These are phyloP conservation scores for Auxenochlorella pyrenoidosa DNA, from an alignment of 139 green algal species.

Conservation along the genomic window DNA sequence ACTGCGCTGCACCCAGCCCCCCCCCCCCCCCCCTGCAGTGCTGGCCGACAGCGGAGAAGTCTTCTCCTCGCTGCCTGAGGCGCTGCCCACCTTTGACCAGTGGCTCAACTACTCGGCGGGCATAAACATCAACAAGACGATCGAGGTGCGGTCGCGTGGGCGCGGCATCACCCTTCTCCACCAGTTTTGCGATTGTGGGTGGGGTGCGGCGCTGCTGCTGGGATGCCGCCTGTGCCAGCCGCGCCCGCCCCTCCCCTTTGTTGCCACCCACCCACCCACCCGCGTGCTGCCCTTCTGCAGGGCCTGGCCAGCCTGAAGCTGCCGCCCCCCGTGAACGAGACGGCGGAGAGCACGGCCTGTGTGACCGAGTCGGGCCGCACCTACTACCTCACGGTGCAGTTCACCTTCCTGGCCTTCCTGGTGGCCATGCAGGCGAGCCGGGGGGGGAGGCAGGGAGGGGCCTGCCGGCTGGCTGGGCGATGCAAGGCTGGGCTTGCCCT, in stretches of 20 bases:
- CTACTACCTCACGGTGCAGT: slow-evolving; percentile 45
- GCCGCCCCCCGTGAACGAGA: slow-evolving; percentile 33
- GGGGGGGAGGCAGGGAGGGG: not conserved
- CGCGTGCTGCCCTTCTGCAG: too few species aligned
- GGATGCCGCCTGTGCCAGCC: too few species aligned
- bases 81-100: slow-evolving; percentile 43
- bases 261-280: too few species aligned
- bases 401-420: slow-evolving; percentile 43
- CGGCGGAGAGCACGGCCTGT: slow-evolving; percentile 17
- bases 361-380: slow-evolving; percentile 34
- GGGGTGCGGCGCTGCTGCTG: too few species aligned
- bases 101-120: slow-evolving; percentile 50
- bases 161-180: too few species aligned
- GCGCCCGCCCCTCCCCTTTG: too few species aligned
- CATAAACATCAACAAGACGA: slow-evolving; percentile 45
- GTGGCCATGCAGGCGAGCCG: slow-evolving; percentile 31
- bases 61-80: slow-evolving; percentile 41
- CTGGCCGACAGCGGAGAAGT: slow-evolving; percentile 40
- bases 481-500: not conserved
- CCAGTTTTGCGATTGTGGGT: too few species aligned
- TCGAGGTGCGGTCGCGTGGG: too few species aligned
- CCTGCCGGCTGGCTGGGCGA: not conserved
- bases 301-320: slow-evolving; percentile 35
- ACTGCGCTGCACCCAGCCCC: not conserved
- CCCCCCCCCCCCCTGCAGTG: not conserved